Conservation (phyloP, 768 basidiomycete species). For the Chiua virens region DNA sequence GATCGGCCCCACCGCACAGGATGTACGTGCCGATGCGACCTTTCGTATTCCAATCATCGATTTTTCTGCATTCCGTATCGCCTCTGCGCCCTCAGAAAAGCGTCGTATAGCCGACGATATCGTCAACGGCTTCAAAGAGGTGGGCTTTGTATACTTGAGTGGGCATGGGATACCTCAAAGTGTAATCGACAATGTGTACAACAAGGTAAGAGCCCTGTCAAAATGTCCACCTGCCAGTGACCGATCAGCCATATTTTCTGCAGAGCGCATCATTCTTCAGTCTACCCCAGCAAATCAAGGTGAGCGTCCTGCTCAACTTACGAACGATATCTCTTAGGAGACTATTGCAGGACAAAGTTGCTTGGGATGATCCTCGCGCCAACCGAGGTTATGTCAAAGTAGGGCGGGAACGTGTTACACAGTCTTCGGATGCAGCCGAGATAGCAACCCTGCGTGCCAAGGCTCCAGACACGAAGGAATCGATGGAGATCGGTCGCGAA, state of each 20-base stretch:
- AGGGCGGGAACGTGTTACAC: conserved; percentile 82
- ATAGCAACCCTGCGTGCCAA: conserved; percentile 71
- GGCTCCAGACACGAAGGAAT: conserved; percentile 81
- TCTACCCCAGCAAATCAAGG: conserved; percentile 64
- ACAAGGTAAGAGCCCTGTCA: conserved; percentile 46
- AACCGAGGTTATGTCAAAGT: conserved; percentile 83
- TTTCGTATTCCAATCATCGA: conserved; percentile 78
- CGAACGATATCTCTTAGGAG: neutral
- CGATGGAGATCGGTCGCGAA: conserved; percentile 88
- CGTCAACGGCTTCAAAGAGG: conserved; percentile 74
- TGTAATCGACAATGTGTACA: conserved; percentile 59
- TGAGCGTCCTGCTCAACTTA: conserved; percentile 11
- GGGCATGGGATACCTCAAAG: conserved; percentile 67
- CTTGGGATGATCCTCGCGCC: conserved; percentile 83
- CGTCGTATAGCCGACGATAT: conserved; percentile 63
- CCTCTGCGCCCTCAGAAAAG: conserved; percentile 54
- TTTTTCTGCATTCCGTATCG: conserved; percentile 64
- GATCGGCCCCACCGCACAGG: conserved; percentile 26
- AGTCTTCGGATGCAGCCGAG: conserved; percentile 65
- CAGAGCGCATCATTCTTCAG: conserved; percentile 79
- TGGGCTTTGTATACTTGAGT: conserved; percentile 77
- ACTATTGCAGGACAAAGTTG: conserved; percentile 50
- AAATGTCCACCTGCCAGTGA: conserved; percentile 1
- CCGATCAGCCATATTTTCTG: neutral
- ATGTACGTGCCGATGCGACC: conserved; percentile 35